A percentile compares a stretch with the other conserved stretches of the same genome.
These are phyloP conservation scores for Didymella exigua DNA, from an alignment of 2,329 filamentous ascomycete species.

Conservation along the genomic window DNA sequence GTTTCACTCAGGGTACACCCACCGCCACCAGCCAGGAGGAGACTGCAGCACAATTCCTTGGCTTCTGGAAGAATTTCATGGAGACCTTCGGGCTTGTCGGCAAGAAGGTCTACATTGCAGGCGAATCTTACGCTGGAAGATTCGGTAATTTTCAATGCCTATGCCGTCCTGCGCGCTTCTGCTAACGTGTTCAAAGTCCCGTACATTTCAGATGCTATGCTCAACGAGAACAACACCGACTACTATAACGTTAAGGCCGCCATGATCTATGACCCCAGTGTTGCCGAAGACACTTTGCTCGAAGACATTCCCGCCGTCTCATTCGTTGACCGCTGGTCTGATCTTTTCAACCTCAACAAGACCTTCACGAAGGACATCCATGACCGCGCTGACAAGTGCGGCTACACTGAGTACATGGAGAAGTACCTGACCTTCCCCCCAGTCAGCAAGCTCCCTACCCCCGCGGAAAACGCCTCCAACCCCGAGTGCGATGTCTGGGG, in stretches of 20 bases:
- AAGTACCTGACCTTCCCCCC: slow-evolving; percentile 73
- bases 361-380: slow-evolving; percentile 61
- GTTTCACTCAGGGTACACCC: slow-evolving; percentile 69
- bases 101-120: slow-evolving; percentile 74
- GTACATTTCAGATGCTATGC: slow-evolving; percentile 74
- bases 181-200: slow-evolving; percentile 55
- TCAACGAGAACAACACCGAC: slow-evolving; percentile 67
- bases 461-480: slow-evolving; percentile 52
- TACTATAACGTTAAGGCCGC: slow-evolving; percentile 73
- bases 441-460: slow-evolving; percentile 61
- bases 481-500: slow-evolving; percentile 64
- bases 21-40: slow-evolving; percentile 71
- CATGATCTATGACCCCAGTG: slow-evolving; percentile 74
- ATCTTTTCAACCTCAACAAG: slow-evolving; percentile 68
- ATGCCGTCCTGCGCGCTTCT: background rate
- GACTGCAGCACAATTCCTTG: slow-evolving; percentile 72
- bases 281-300: slow-evolving; percentile 60
- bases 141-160: background rate
- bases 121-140: slow-evolving; percentile 72
- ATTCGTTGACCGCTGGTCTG: slow-evolving; percentile 66
- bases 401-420: slow-evolving; percentile 65
- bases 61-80: slow-evolving; percentile 80
- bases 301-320: slow-evolving; percentile 60
- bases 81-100: slow-evolving; percentile 70
- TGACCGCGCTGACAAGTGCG: slow-evolving; percentile 61